phyloP scores from a whole-genome alignment of 192 early-diverging fungal species.

The Podila epigama region DNA sequence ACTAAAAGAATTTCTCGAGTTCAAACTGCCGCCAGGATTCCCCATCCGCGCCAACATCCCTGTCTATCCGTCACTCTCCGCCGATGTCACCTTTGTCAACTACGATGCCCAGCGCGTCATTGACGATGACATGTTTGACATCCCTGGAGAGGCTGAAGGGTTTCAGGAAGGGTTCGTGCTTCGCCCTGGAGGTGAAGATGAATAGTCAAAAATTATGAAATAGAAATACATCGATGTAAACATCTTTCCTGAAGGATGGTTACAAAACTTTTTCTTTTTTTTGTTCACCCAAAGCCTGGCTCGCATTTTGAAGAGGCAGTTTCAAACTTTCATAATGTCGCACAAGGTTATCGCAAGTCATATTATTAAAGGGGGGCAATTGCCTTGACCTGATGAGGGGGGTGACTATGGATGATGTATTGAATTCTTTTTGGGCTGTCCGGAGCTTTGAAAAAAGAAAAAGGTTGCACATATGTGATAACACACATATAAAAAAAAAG shows the following conservation, averaged over 20 bases:
- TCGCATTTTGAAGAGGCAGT: no score
- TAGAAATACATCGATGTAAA: neutral
- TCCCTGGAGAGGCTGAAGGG: conserved; percentile 20
- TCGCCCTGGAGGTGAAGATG: conserved; percentile 35
- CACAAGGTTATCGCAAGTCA: no score
- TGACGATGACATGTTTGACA: conserved; percentile 26
- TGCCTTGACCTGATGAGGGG: no score
- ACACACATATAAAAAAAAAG: neutral
- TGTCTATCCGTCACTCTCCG: conserved; percentile 36
- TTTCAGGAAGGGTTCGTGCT: conserved; percentile 34
- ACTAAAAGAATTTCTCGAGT: conserved; percentile 42
- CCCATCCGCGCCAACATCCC: conserved; percentile 46
- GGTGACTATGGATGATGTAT: no score
- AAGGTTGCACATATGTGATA: no score
- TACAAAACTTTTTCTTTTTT: neutral
- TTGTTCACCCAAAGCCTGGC: no score
- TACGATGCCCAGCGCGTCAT: conserved; percentile 39
- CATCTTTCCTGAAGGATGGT: no score
- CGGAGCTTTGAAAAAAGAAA: no score
- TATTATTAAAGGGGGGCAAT: no score
- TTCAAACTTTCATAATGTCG: no score
- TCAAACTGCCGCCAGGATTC: conserved; percentile 40
- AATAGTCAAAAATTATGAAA: neutral
- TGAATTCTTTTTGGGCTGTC: no score
- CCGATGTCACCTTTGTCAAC: conserved; percentile 48